Conservation (phyloP, 2,329 filamentous ascomycete species). For the Diaporthe velutina region DNA sequence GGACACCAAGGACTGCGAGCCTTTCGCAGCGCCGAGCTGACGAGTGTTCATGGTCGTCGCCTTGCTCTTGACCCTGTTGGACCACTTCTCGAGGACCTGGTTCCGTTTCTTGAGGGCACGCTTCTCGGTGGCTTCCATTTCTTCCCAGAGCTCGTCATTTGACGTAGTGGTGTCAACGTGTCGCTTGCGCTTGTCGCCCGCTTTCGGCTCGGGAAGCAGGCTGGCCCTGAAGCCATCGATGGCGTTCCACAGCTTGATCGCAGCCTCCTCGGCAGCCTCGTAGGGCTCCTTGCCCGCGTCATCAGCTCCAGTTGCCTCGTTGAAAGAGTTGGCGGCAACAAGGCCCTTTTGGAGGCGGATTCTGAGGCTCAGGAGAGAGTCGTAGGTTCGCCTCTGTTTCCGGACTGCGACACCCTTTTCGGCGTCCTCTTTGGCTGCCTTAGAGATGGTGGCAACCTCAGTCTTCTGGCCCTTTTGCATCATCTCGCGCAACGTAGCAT, state of each 20-base stretch:
- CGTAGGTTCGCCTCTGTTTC: constrained; percentile 86
- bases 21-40: constrained; percentile 63
- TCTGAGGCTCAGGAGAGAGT: constrained; percentile 87
- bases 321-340: constrained; percentile 82
- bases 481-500: constrained; percentile 74
- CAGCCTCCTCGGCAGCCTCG: constrained; percentile 86
- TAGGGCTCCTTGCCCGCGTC: constrained; percentile 65
- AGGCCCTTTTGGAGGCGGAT: constrained; percentile 95
- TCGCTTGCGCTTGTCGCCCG: constrained; percentile 74
- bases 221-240: constrained; percentile 78
- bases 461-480: constrained; percentile 77
- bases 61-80: constrained; percentile 78
- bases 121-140: constrained; percentile 76
- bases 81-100: constrained; percentile 90
- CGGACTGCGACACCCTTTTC: constrained; percentile 90
- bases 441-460: constrained; percentile 70
- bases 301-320: constrained; percentile 55
- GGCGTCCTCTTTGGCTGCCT: constrained; percentile 81
- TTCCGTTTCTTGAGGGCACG: constrained; percentile 72
- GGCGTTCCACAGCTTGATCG: constrained; percentile 86
- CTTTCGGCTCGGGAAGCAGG: constrained; percentile 62
- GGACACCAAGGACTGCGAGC: constrained; percentile 73
- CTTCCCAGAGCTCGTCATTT: constrained; percentile 77
- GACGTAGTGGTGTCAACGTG: constrained; percentile 66
- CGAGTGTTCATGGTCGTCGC: constrained; percentile 64